Conservation (phyloP, 441 rosid genomes). For the Croton laevigatus region DNA sequence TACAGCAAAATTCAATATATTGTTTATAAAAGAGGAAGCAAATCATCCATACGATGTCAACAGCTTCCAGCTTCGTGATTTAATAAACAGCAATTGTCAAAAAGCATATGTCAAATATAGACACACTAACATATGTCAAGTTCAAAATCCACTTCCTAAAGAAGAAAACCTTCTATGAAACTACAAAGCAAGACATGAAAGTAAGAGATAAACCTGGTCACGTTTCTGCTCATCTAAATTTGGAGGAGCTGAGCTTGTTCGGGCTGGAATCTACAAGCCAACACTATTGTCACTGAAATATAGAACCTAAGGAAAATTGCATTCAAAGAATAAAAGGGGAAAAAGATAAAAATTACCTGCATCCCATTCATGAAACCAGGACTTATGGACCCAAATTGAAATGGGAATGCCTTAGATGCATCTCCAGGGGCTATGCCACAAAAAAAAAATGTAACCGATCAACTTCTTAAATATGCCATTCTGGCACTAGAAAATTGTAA, state of each 20-base stretch:
- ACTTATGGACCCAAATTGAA: slow-evolving; percentile 88
- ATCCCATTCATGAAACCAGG: slow-evolving; percentile 78
- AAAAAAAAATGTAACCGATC: slow-evolving; percentile 2
- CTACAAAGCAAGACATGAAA: background rate
- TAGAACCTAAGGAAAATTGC: background rate
- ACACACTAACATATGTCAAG: background rate
- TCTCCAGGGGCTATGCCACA: slow-evolving; percentile 50
- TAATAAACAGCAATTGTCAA: background rate
- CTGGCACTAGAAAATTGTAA: background rate
- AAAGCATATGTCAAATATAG: background rate
- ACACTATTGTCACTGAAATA: slow-evolving; percentile 18
- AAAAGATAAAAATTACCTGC: slow-evolving; percentile 38
- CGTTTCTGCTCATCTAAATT: slow-evolving; percentile 97
- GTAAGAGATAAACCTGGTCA: slow-evolving; percentile 54
- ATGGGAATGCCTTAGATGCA: slow-evolving; percentile 57
- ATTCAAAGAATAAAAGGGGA: slow-evolving; percentile 8
- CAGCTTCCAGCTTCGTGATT: background rate
- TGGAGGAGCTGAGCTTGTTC: slow-evolving; percentile 98
- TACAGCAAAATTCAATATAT: background rate
- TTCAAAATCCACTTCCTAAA: background rate
- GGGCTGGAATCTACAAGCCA: slow-evolving; percentile 77
- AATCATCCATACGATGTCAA: background rate
- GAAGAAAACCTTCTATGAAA: background rate
- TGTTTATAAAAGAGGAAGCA: background rate
- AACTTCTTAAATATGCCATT: background rate